Base-by-base conservation (phyloP, 306 rosid species). In the Cucumis melo region DNA sequence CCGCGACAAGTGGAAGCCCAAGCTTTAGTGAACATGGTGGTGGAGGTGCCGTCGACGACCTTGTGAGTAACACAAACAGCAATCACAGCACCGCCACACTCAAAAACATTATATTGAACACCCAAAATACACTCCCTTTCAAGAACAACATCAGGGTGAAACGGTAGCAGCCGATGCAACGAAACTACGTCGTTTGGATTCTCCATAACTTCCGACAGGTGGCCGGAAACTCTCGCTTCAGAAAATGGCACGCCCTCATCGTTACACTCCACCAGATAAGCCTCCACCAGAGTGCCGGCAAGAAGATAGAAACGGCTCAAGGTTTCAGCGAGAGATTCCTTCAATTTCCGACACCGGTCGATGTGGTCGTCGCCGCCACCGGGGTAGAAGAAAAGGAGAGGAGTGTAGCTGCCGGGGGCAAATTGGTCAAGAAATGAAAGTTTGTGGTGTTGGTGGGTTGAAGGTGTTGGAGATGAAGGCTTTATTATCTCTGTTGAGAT, bases 401-500 rank as follows among this genome's bases (percentile, higher is more conserved):
- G 89, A 76, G 80, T 83, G 78, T 63, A 83, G 34, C 73, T 54
- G 11, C 80, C 60, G 5, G 87, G 85, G 1, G 79, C 65, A 34
- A 62, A 0, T 27, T 86, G 87, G 76, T 86, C 89, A 5, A 86
- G 76, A 73, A 77, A 62, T 10, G 89, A 81, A 58, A 83, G 87
- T 11, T 82, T 62, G 77, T 76, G 78, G 14, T 44, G 74, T 60
- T 59, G 75, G 71, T 81, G 83, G n/a, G 79, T 46, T 4, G 64
- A 8, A 0, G 89, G 87, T 8, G 85, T 86, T 29, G 79, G 78
- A 24, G 81, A 79, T 0, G 85, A 83, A 12, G 89, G 89, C 59
- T 83, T 83, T 71, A 86, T 44, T 8, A 42, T 41, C 79, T 81
- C 83, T 1, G 38, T 55, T 2, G 82, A 86, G 56, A 66, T 57